phyloP scores from a whole-genome alignment of 805 yeast genomes.

The Kazachstania viticola region DNA sequence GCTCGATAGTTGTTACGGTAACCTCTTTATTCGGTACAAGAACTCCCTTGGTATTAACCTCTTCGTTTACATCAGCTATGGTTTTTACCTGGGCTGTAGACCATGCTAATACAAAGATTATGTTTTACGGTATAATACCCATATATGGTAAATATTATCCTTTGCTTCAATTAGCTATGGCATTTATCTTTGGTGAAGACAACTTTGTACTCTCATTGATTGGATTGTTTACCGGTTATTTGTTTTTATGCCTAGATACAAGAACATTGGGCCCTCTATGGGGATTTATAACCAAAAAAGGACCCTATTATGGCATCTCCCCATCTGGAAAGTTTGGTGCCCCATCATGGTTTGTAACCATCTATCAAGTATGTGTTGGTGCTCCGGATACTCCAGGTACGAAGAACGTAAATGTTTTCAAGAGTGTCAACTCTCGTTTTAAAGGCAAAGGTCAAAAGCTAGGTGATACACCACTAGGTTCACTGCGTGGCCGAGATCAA shows the following conservation, averaged over 20 bases:
- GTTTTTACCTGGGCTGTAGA: conserved; percentile 54
- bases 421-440: too few species aligned
- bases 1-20: conserved; percentile 5
- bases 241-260: conserved; percentile 53
- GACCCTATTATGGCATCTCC: conserved; percentile 10
- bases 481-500: too few species aligned
- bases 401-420: not conserved
- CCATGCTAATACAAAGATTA: conserved; percentile 40
- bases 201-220: conserved; percentile 30
- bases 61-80: conserved; percentile 24
- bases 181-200: conserved; percentile 36
- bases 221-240: conserved; percentile 46
- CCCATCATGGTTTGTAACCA: conserved; percentile 11
- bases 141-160: conserved; percentile 47
- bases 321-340: conserved; percentile 20
- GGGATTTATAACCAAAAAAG: conserved; percentile 21
- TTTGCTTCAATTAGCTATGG: conserved; percentile 26
- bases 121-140: conserved; percentile 42
- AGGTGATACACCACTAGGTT: too few species aligned
- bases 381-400: too few species aligned
- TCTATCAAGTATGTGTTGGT: conserved; percentile 3
- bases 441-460: not conserved
- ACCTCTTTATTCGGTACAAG: conserved; percentile 7
- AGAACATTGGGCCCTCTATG: conserved; percentile 38
- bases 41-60: conserved; percentile 10